Base-by-base conservation (phyloP, 1,139 yeast species). In the Sugiyamaella grinbergsii region DNA sequence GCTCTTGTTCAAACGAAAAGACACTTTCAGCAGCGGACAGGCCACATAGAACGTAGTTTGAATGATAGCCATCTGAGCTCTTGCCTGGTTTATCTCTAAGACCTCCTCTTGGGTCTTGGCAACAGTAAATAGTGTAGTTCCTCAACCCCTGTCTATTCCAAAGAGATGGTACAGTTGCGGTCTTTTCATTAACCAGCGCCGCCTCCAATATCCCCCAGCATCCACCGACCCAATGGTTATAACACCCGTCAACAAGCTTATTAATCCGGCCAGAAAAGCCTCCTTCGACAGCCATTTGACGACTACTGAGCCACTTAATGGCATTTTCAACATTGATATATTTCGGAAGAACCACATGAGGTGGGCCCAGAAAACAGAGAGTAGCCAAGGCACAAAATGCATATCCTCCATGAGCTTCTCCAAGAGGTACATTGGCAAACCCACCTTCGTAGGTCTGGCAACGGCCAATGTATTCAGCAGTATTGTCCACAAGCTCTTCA, bases 401-500 rank as follows among this genome's bases (percentile, higher is more conserved):
- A 66, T 93, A 93, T 0, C 98, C 99, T 1, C 98, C 98, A 66
- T 94, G 99, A 0, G 98, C 98, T 67, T 94, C 99, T 10, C 61
- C 59, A 7, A 71, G 71, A 0, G 95, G 91, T 8, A 75, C 73
- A 1, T 95, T 96, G 1, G 93, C 87, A 69, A 91, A 87, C 0
- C 98, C 98, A 20, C 99, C 98, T 69, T 94, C 98, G 67, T 79
- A 91, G 0, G 95, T 86, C 67, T 93, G 98, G 61, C 97, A 89
- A 8, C 65, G 59, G 0, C 71, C 60, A n/a, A 93, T 60, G 83
- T 91, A 93, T 8, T 75, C 77, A 1, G 73, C 73, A 0, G 81
- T 76, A 10, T 79, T 80, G 11, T 70, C 71, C 0, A 70, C 59
- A n/a, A 93, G 69, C 53, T 85, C 86, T 0, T 78, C 80, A 0